Evolutionary conservation across 768 basidiomycete species (phyloP).

Genomic region (Rhodotorula taiwanensis): DNA sequence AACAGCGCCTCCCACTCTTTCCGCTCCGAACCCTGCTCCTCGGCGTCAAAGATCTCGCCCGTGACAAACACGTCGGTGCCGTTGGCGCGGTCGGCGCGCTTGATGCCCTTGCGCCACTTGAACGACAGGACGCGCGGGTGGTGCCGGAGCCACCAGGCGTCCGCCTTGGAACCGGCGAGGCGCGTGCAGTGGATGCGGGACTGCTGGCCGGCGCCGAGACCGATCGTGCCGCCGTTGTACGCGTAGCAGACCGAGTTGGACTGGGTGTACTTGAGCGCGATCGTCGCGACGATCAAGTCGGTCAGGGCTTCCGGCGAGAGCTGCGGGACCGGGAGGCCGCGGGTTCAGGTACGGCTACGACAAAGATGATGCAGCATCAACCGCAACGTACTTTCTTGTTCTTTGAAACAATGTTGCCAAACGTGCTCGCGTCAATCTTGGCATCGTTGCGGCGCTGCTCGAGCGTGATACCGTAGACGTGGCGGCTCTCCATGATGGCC

Average conservation of each 20-base stretch:
- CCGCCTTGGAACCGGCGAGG: slow-evolving; percentile 94
- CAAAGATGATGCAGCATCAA: neutral
- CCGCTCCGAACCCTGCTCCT: slow-evolving; percentile 61
- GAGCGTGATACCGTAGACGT: slow-evolving; percentile 85
- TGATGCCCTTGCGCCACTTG: slow-evolving; percentile 94
- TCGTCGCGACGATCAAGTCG: slow-evolving; percentile 93
- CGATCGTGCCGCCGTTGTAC: slow-evolving; percentile 81
- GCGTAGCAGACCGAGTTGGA: slow-evolving; percentile 98
- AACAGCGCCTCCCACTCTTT: slow-evolving; percentile 86
- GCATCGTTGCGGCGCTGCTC: slow-evolving; percentile 86
- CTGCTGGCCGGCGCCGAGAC: slow-evolving; percentile 95
- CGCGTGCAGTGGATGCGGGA: slow-evolving; percentile 99
- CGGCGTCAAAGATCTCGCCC: slow-evolving; percentile 54
- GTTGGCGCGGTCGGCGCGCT: slow-evolving; percentile 96
- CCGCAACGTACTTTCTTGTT: slow-evolving; percentile 63
- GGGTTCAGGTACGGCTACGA: too few species aligned
- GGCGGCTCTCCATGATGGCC: slow-evolving; percentile 75
- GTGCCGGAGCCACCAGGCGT: slow-evolving; percentile 98
- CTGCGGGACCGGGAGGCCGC: too few species aligned
- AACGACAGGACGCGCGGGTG: slow-evolving; percentile 85
- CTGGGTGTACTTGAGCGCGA: slow-evolving; percentile 96
- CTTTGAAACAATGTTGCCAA: slow-evolving; percentile 79
- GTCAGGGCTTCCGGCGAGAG: slow-evolving; percentile 67
- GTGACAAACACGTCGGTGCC: slow-evolving; percentile 95
- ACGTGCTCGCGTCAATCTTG: slow-evolving; percentile 72